Evolutionary conservation across 2,329 filamentous ascomycete species (phyloP), one percentile per base, ranked within the genome.

Genomic region (Aspergillus candidus): DNA sequence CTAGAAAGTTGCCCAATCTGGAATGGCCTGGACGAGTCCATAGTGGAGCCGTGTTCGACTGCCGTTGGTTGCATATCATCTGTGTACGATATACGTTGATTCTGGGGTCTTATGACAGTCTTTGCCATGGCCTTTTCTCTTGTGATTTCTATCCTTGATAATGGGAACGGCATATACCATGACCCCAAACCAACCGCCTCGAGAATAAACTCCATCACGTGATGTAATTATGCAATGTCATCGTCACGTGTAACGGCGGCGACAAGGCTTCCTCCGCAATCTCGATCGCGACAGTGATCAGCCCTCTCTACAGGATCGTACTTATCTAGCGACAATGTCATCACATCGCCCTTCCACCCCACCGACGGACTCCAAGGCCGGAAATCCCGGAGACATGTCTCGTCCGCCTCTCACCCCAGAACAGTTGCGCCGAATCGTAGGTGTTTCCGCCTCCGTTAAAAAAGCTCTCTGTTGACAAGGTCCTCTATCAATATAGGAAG

Each of bases 401-500:
- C 40, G 41, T 8, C 31, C 41, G 80, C 73, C 76, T 32, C 68
- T 79, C 30, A 82, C 79, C 2, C 77, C 79, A 8, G 79, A 83
- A 56, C 78, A 82, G 60, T 72, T 80, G 38, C 73, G 77, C 39
- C 72, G 72, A 52, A 79, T 80, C 63, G 74, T 76, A 67, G 38
- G 60, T 49, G 13, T n/a, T 15, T 27, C 13, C 18, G 22, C 22
- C 31, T 22, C 10, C 29, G 22, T 31, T 10, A 15, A n/a, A 11
- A 8, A n/a, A 1, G 13, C 18, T 36, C 14, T 22, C 32, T 37
- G 7, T 45, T 45, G 14, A 50, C 38, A 37, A 35, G 49, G 42
- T 55, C 35, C 22, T 27, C 22, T n/a, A 14, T 17, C n/a, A 31
- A 43, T 8, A 13, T 46, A 93, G 86, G 91, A 96, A 79, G 82